phyloP scores from a whole-genome alignment of 371 early-diverging fungal species.

The Coemansia sp. region DNA sequence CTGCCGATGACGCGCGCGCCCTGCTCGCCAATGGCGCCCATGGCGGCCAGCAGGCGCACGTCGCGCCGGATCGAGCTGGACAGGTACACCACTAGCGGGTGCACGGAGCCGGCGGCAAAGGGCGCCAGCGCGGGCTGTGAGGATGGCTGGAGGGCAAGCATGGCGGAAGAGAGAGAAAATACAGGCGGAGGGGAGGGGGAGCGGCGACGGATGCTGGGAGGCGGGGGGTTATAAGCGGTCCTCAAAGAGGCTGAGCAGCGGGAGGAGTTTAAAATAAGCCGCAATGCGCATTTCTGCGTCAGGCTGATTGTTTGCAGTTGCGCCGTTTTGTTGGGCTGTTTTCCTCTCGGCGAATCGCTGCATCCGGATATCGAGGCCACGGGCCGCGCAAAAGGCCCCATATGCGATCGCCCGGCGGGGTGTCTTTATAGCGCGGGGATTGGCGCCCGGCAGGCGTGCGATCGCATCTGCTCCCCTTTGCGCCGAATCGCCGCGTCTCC shows the following conservation, averaged over 20 bases:
- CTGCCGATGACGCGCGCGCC: slow-evolving; percentile 32
- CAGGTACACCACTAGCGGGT: slow-evolving; percentile 38
- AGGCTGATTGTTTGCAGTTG: slow-evolving; percentile 10
- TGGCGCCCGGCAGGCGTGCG: neutral
- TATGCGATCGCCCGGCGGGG: slow-evolving; percentile 3
- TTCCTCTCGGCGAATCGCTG: slow-evolving; percentile 6
- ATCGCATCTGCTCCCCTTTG: slow-evolving; percentile 4
- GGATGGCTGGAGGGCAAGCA: slow-evolving; percentile 32
- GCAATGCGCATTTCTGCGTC: slow-evolving; percentile 20
- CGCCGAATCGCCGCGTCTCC: neutral
- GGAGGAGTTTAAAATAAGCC: slow-evolving; percentile 17
- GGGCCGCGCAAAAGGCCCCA: slow-evolving; percentile 5
- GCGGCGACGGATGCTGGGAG: neutral
- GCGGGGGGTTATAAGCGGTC: slow-evolving; percentile 17
- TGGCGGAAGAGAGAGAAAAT: slow-evolving; percentile 7
- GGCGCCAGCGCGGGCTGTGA: slow-evolving; percentile 14
- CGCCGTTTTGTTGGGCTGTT: neutral
- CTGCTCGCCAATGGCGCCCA: slow-evolving; percentile 42
- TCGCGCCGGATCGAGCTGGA: slow-evolving; percentile 45
- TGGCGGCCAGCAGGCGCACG: slow-evolving; percentile 44
- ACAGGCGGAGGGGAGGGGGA: neutral
- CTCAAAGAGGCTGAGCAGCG: slow-evolving; percentile 39
- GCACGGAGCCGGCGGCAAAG: slow-evolving; percentile 10
- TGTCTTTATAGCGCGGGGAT: too few species aligned
- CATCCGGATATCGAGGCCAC: neutral